These are phyloP conservation scores for Rubia tinctorum DNA, from an alignment of 305 asterid genomes.

Conservation along the genomic window DNA sequence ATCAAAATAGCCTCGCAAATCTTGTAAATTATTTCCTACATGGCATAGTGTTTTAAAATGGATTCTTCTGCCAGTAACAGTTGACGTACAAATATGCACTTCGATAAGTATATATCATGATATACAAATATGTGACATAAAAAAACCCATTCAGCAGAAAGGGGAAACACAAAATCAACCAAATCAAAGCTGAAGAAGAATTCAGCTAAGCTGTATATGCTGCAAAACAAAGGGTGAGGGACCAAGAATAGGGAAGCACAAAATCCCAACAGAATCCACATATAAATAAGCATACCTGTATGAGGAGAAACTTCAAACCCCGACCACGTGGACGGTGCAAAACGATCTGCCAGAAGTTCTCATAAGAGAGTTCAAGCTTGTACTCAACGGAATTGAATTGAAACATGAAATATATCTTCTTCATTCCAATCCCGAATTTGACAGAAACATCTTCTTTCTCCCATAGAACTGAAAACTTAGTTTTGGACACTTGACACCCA, in stretches of 20 bases:
- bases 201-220: neutral
- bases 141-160: neutral
- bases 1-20: neutral
- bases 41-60: neutral
- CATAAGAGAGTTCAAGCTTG: conserved; percentile 68
- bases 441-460: conserved; percentile 33
- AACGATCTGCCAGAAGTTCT: conserved; percentile 68
- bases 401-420: conserved; percentile 49
- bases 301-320: conserved; percentile 38
- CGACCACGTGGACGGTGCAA: conserved; percentile 31
- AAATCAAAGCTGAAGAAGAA: neutral
- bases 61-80: neutral
- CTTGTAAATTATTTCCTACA: neutral
- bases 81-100: no score
- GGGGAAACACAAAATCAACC: neutral
- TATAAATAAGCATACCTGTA: conserved; percentile 52
- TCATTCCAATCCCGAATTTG: conserved; percentile 58
- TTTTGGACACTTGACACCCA: conserved; percentile 60
- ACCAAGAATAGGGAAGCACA: neutral
- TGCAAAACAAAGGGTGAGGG: neutral
- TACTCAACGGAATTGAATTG: conserved; percentile 25
- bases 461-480: conserved; percentile 60
- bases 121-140: neutral
- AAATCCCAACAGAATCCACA: neutral
- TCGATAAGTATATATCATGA: neutral